These are phyloP conservation scores for Colletotrichum truncatum DNA, from an alignment of 2,329 filamentous ascomycete genomes.

Conservation along the genomic window DNA sequence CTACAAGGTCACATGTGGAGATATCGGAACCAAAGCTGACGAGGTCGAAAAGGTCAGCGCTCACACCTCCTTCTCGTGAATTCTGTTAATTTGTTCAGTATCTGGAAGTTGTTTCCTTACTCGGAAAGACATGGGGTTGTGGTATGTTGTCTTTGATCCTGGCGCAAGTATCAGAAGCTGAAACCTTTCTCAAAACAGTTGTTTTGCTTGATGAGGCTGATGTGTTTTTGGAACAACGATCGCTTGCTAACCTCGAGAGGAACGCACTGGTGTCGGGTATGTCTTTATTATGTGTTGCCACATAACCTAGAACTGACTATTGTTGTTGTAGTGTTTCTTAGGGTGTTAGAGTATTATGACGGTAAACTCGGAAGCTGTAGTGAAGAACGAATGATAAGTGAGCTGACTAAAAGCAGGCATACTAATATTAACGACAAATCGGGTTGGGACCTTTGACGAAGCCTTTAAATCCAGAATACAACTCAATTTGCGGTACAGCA, in stretches of 20 bases:
- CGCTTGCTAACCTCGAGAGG: neutral
- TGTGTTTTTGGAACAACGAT: neutral
- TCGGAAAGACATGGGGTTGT: constrained; percentile 44
- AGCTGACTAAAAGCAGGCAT: constrained; percentile 41
- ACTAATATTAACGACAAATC: constrained; percentile 61
- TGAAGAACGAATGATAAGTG: too few species aligned
- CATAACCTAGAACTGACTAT: neutral
- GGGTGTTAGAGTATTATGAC: constrained; percentile 6
- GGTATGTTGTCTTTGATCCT: constrained; percentile 27
- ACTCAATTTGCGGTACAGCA: constrained; percentile 43
- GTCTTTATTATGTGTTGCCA: neutral
- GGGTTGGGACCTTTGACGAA: constrained; percentile 45
- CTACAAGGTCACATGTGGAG: constrained; percentile 47
- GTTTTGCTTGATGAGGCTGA: constrained; percentile 13
- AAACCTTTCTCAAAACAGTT: constrained; percentile 29
- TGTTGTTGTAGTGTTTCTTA: neutral
- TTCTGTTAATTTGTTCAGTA: constrained; percentile 25
- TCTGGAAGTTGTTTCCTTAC: constrained; percentile 38
- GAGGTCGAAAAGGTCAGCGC: constrained; percentile 40
- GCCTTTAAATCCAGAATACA: constrained; percentile 50
- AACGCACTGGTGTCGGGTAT: neutral
- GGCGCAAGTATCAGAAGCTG: neutral
- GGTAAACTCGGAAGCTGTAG: constrained; percentile 30
- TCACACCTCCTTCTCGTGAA: too few species aligned
- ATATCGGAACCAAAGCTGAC: constrained; percentile 42